phyloP scores from a whole-genome alignment of 495 filamentous ascomycete species.

The Cercophora samala region DNA sequence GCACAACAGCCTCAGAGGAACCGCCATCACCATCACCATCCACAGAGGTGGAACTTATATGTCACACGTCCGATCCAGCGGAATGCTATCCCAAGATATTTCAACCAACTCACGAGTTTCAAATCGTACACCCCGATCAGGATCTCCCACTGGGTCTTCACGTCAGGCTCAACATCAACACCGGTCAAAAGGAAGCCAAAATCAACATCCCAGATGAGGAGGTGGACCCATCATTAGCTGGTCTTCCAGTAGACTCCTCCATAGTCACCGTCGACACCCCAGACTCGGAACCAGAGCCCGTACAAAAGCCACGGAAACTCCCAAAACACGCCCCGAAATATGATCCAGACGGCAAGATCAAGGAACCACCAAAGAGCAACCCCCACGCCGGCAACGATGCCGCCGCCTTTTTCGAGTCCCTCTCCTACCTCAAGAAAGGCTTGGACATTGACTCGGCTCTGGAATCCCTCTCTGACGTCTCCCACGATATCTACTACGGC shows the following conservation, averaged over 20 bases:
- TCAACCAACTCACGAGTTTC: constrained; percentile 58
- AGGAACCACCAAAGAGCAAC: constrained; percentile 38
- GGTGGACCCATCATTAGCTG: constrained; percentile 39
- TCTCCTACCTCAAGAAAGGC: constrained; percentile 44
- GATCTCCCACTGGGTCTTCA: constrained; percentile 61
- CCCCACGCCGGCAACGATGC: constrained; percentile 17
- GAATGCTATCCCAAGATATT: constrained; percentile 66
- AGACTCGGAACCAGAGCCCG: constrained; percentile 25
- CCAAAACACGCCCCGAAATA: constrained; percentile 45
- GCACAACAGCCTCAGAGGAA: constrained; percentile 25
- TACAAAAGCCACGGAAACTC: constrained; percentile 19
- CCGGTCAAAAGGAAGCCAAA: constrained; percentile 61
- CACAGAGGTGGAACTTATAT: constrained; percentile 53
- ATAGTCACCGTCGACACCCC: constrained; percentile 45
- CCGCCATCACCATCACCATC: constrained; percentile 31
- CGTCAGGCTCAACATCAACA: constrained; percentile 59
- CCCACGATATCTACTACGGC: constrained; percentile 69
- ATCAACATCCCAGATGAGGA: constrained; percentile 52
- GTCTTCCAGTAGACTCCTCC: constrained; percentile 46
- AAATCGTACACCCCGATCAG: constrained; percentile 59
- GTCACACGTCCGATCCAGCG: constrained; percentile 53
- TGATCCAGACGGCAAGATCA: constrained; percentile 50
- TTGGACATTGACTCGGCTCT: constrained; percentile 42
- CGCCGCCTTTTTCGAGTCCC: constrained; percentile 41
- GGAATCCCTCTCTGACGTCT: constrained; percentile 53